Conservation (phyloP, 495 filamentous ascomycete species). For the Beverwykella pulmonaria region DNA sequence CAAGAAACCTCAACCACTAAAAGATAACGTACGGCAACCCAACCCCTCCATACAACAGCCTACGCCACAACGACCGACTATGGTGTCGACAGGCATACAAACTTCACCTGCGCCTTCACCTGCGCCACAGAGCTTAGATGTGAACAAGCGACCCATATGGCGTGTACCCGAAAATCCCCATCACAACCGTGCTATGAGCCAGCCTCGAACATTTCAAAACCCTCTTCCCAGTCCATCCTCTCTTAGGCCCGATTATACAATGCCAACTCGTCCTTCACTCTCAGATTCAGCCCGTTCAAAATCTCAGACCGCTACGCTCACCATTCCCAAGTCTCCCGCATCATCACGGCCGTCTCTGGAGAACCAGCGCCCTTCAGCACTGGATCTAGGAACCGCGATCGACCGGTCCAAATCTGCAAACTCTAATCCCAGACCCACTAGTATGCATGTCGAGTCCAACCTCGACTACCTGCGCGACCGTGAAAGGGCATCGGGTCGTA, state of each 20-base stretch:
- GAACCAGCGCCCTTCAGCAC: constrained; percentile 63
- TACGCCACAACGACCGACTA: constrained; percentile 61
- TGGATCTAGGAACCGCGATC: constrained; percentile 61
- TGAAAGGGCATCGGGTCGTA: constrained; percentile 47
- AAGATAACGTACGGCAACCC: constrained; percentile 25
- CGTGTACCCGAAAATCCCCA: constrained; percentile 39
- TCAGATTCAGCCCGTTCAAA: constrained; percentile 53
- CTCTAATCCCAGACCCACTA: constrained; percentile 66
- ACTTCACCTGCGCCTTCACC: constrained; percentile 74
- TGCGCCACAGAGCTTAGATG: constrained; percentile 45
- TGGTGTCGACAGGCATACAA: constrained; percentile 96
- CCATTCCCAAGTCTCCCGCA: constrained; percentile 57
- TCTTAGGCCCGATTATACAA: constrained; percentile 44
- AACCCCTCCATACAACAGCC: constrained; percentile 61
- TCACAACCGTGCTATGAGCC: constrained; percentile 42
- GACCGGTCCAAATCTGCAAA: constrained; percentile 66
- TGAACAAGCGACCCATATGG: constrained; percentile 44
- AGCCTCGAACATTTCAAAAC: constrained; percentile 40
- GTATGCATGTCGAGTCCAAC: constrained; percentile 78
- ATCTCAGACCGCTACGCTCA: constrained; percentile 55
- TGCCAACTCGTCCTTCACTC: constrained; percentile 44
- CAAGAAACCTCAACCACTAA: constrained; percentile 46
- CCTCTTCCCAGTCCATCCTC: constrained; percentile 41
- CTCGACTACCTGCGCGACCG: constrained; percentile 71
- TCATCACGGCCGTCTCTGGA: constrained; percentile 84